Percentiles rank a stretch among this genome's conserved stretches.
These are phyloP conservation scores for Colletotrichum tofieldiae DNA, from an alignment of 2,329 filamentous ascomycete genomes.

Conservation along the genomic window DNA sequence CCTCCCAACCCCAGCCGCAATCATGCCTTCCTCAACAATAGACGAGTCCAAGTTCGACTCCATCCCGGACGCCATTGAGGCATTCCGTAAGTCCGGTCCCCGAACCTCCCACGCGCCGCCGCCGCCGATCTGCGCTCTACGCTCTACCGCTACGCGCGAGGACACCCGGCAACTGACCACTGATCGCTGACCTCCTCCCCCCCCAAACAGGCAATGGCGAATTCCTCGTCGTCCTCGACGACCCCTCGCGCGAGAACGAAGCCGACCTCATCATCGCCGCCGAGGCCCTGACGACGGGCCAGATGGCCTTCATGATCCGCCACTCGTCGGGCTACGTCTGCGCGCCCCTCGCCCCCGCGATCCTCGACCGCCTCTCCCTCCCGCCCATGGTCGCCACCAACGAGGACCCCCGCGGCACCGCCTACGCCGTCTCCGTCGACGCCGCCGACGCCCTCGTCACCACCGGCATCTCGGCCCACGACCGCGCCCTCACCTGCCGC, in stretches of 20 bases:
- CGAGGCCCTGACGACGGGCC: slow-evolving; percentile 84
- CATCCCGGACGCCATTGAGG: slow-evolving; percentile 75
- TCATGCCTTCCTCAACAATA: slow-evolving; percentile 68
- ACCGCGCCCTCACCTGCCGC: slow-evolving; percentile 86
- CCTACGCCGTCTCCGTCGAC: slow-evolving; percentile 94
- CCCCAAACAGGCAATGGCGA: slow-evolving; percentile 77
- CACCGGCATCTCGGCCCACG: slow-evolving; percentile 92
- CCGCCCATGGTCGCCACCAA: slow-evolving; percentile 87
- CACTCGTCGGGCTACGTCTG: slow-evolving; percentile 94
- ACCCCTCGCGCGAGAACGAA: slow-evolving; percentile 94
- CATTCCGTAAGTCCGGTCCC: slow-evolving; percentile 69
- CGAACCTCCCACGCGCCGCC: slow-evolving; percentile 16
- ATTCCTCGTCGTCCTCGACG: slow-evolving; percentile 97
- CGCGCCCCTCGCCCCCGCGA: slow-evolving; percentile 81
- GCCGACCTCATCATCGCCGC: slow-evolving; percentile 98
- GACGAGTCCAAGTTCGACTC: slow-evolving; percentile 72
- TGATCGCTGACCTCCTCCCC: slow-evolving; percentile 28
- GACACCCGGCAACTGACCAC: not conserved
- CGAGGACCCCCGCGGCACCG: slow-evolving; percentile 90
- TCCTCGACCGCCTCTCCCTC: slow-evolving; percentile 80
- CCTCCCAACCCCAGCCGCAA: slow-evolving; percentile 27
- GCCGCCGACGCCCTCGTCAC: slow-evolving; percentile 80
- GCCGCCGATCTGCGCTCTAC: slow-evolving; percentile 27
- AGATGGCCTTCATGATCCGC: slow-evolving; percentile 97
- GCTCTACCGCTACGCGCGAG: not conserved